phyloP scores from a whole-genome alignment of 1,284 basidiomycete species.

The Mycena sp. region DNA sequence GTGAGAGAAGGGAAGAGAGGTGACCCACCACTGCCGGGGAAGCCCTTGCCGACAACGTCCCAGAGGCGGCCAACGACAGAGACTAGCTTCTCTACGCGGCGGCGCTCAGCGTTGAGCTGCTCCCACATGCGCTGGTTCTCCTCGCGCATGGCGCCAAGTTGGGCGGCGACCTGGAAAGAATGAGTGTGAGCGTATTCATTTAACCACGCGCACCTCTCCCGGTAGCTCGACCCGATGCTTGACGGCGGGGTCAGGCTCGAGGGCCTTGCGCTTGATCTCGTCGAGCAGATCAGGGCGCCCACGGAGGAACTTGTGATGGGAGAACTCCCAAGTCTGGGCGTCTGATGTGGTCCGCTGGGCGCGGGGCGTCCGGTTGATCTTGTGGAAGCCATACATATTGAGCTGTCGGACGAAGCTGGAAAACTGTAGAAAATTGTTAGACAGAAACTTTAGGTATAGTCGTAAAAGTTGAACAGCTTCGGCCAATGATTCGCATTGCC shows the following conservation, averaged over 20 bases:
- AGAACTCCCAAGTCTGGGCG: constrained; percentile 90
- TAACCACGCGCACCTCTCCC: constrained; percentile 64
- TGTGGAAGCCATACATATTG: constrained; percentile 92
- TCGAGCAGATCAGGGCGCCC: constrained; percentile 85
- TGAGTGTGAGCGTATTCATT: constrained; percentile 2
- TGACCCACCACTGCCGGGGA: constrained; percentile 60
- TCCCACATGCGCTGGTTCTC: constrained; percentile 70
- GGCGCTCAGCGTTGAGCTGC: constrained; percentile 62
- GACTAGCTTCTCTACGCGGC: constrained; percentile 58
- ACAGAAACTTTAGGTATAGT: background rate
- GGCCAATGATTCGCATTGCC: no score
- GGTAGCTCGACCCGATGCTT: constrained; percentile 80
- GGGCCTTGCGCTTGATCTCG: constrained; percentile 86
- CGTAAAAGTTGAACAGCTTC: no score
- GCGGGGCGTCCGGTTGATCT: constrained; percentile 86
- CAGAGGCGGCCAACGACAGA: constrained; percentile 60
- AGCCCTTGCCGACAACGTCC: constrained; percentile 63
- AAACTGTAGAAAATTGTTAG: constrained; percentile 61
- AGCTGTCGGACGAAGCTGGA: constrained; percentile 90
- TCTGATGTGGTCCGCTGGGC: constrained; percentile 83
- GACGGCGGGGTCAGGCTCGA: constrained; percentile 75
- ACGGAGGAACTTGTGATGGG: constrained; percentile 86
- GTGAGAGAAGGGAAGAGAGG: constrained; percentile 8
- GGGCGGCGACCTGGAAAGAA: constrained; percentile 59
- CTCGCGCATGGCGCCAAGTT: constrained; percentile 72